These are phyloP conservation scores for Fusarium sp. DNA, from an alignment of 2,329 filamentous ascomycete species.

Conservation along the genomic window DNA sequence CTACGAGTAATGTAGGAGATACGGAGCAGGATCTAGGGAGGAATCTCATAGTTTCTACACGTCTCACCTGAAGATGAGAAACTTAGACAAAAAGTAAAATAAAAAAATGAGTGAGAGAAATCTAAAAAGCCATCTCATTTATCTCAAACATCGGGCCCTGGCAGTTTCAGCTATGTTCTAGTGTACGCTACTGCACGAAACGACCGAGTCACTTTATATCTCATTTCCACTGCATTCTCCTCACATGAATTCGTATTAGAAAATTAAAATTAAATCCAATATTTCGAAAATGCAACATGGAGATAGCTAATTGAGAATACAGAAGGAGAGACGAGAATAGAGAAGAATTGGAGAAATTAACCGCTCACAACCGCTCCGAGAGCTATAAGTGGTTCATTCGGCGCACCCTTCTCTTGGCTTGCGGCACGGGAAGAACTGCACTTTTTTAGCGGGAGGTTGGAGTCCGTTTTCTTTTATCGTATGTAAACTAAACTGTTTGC, in stretches of 20 bases:
- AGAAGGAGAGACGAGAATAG: background rate
- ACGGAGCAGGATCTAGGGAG: background rate
- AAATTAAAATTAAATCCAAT: background rate
- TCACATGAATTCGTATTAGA: background rate
- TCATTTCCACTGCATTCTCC: constrained; percentile 27
- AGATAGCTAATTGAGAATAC: background rate
- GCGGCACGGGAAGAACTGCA: constrained; percentile 25
- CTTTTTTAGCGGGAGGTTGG: background rate
- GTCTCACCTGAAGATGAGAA: constrained; percentile 13
- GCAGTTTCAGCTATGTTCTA: constrained; percentile 27
- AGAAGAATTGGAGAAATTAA: constrained; percentile 13
- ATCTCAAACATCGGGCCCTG: constrained; percentile 19
- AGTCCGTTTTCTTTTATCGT: background rate
- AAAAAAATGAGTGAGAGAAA: background rate
- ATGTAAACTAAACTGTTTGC: background rate
- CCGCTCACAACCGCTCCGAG: constrained; percentile 28
- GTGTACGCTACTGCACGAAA: constrained; percentile 28
- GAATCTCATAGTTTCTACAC: background rate
- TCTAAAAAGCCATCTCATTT: background rate
- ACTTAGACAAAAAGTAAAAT: constrained; percentile 4
- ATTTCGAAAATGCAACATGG: background rate
- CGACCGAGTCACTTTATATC: constrained; percentile 11
- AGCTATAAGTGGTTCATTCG: constrained; percentile 18
- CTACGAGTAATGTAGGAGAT: background rate
- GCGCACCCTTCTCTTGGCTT: constrained; percentile 19